Conservation (phyloP, 352 stramenopile genomes). For the Phytophthora pseudosyringae region DNA sequence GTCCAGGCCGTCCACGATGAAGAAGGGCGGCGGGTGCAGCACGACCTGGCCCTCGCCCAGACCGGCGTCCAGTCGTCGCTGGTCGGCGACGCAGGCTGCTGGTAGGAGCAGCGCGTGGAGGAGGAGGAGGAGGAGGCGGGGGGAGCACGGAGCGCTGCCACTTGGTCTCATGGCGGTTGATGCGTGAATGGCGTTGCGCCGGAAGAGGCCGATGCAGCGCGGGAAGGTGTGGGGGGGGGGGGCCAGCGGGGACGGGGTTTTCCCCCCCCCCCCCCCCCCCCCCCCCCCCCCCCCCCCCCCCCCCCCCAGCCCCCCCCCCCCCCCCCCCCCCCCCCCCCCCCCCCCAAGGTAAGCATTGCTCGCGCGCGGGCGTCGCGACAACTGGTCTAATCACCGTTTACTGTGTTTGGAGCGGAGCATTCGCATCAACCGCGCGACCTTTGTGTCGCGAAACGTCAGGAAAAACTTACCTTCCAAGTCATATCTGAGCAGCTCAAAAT, state of each 20-base stretch:
- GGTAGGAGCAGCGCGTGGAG: slow-evolving; percentile 13
- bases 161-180: slow-evolving; percentile 11
- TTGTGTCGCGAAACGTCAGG: neutral
- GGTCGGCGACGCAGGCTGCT: slow-evolving; percentile 2
- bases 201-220: slow-evolving; percentile 14
- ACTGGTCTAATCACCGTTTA: no score
- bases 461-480: neutral
- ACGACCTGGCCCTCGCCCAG: slow-evolving; percentile 56
- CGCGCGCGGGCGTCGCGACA: no score
- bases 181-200: slow-evolving; percentile 2
- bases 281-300: no score
- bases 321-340: no score
- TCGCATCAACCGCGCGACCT: neutral
- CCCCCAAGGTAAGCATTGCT: no score
- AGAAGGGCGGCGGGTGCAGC: slow-evolving; percentile 54
- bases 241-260: no score
- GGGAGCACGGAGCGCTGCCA: slow-evolving; percentile 1
- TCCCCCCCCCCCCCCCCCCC: no score
- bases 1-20: slow-evolving; percentile 57
- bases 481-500: slow-evolving; percentile 8
- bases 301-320: no score
- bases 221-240: slow-evolving; percentile 15
- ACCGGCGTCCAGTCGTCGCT: slow-evolving; percentile 24
- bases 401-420: neutral
- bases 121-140: slow-evolving; percentile 12